Percentiles rank a stretch among this genome's conserved stretches.
phyloP scores from a whole-genome alignment of 768 basidiomycete genomes.

The Leccinum obscurum region DNA sequence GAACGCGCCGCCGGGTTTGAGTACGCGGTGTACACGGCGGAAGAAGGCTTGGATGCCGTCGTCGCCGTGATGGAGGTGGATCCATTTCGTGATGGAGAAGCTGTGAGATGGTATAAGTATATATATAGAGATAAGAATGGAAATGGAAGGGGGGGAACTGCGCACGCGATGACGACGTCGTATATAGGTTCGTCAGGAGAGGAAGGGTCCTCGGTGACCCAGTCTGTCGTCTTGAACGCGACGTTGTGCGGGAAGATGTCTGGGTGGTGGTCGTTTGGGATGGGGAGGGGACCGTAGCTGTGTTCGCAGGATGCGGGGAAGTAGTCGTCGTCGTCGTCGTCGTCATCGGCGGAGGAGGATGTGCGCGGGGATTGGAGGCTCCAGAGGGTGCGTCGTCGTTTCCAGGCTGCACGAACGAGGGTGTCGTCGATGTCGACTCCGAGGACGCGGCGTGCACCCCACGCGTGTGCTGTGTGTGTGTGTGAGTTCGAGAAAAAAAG shows the following conservation, averaged over 20 bases:
- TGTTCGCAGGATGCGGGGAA: constrained; percentile 81
- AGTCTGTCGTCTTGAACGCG: constrained; percentile 70
- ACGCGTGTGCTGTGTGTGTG: constrained; percentile 53
- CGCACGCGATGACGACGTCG: constrained; percentile 80
- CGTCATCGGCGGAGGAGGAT: constrained; percentile 2
- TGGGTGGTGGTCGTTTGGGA: constrained; percentile 42
- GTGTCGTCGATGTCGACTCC: constrained; percentile 86
- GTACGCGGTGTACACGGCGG: constrained; percentile 50
- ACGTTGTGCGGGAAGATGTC: constrained; percentile 77
- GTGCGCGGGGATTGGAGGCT: constrained; percentile 48
- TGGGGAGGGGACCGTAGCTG: constrained; percentile 71
- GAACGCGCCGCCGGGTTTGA: constrained; percentile 66
- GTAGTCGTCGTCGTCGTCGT: constrained; percentile 40
- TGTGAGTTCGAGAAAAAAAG: not conserved
- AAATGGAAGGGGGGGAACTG: constrained; percentile 1
- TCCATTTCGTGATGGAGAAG: constrained; percentile 90
- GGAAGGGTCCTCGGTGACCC: constrained; percentile 58
- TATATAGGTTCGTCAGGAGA: constrained; percentile 63
- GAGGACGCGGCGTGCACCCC: constrained; percentile 62
- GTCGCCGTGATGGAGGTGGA: constrained; percentile 82
- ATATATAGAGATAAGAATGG: not conserved
- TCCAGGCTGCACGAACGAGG: constrained; percentile 76
- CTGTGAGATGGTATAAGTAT: not conserved
- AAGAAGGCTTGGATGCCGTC: constrained; percentile 72
- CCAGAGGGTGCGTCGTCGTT: constrained; percentile 68